These are phyloP conservation scores for Thelephora terrestris DNA, from an alignment of 1,284 basidiomycete genomes.

Conservation along the genomic window DNA sequence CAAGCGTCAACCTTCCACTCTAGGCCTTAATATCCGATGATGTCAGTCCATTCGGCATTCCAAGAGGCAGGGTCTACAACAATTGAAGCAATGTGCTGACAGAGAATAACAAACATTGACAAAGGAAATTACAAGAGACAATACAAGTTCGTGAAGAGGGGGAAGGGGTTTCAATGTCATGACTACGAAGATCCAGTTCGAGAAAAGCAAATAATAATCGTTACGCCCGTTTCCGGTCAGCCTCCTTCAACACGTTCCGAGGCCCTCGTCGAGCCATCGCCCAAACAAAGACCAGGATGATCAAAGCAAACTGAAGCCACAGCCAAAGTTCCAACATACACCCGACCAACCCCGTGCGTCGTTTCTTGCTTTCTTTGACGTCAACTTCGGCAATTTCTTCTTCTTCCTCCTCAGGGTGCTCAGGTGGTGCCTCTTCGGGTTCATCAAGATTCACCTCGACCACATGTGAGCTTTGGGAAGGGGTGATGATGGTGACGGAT, in stretches of 20 bases:
- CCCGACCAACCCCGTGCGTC: constrained; percentile 27
- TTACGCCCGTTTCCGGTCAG: constrained; percentile 25
- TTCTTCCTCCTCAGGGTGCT: not conserved
- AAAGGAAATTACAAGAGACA: too few species aligned
- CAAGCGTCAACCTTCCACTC: too few species aligned
- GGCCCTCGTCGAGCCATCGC: constrained; percentile 69
- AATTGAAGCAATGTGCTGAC: too few species aligned
- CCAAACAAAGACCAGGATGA: constrained; percentile 66
- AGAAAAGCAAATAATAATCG: too few species aligned
- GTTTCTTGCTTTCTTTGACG: constrained; percentile 19
- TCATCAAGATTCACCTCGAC: not conserved
- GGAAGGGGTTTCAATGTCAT: too few species aligned
- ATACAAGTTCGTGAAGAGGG: too few species aligned
- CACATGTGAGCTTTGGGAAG: too few species aligned
- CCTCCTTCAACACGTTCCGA: constrained; percentile 49
- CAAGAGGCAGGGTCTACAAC: too few species aligned
- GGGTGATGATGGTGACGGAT: not conserved
- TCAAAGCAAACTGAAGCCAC: constrained; percentile 67
- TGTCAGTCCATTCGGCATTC: too few species aligned
- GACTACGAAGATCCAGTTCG: too few species aligned
- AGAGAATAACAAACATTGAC: too few species aligned
- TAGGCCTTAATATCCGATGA: too few species aligned
- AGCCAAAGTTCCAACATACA: constrained; percentile 65
- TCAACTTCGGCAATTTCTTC: constrained; percentile 7
- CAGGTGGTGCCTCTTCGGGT: not conserved